Evolutionary conservation across 768 basidiomycete species (phyloP), one percentile per base, ranked within the genome.

Genomic region (Pleurotus djamor): DNA sequence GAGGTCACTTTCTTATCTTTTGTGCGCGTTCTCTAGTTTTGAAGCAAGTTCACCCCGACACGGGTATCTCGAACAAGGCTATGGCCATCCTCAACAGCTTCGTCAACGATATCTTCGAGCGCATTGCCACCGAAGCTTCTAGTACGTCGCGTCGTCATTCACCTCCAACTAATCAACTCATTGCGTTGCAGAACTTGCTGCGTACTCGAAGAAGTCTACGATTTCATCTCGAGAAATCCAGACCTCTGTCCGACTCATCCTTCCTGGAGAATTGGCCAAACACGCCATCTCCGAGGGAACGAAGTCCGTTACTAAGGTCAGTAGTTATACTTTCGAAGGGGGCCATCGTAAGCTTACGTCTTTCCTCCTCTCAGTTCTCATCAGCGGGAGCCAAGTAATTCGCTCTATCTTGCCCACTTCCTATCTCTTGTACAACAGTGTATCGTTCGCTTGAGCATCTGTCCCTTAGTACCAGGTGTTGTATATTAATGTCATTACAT

Each of bases 31-130:
- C 21, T 28, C 34, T 58, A 94, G 94, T 96, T 67, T 85, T 96
- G 62, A 94, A 93, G 77, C 94, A 98, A 79, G 96, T 98, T 60
- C 96, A 98, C 81, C 94, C 96, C 54, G 96, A 98, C 70, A 98
- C 94, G 52, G 96, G 96, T 88, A 98, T 98, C 79, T 96, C 95
- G 58, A 98, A 97, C 87, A 96, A 96, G 83, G 94, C 94, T 17
- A 96, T 96, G 93, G 91, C 94, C 61, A 96, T 97, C 71, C 76
- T 97, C 59, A 96, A 96, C 83, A 92, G 89, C 59, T 97, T 97
- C 70, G 94, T 97, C 69, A 95, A 95, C 68, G 94, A 97, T 67
- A 96, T 94, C 65, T 94, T 94, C 64, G 92, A 94, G 33, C 45
- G 89, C 47, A 89, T 91, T 65, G 88, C 88, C 45, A 82, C 83